Evolutionary conservation across 176 grass and related monocot species (phyloP).

Genomic region (Oryza glumipatula): DNA sequence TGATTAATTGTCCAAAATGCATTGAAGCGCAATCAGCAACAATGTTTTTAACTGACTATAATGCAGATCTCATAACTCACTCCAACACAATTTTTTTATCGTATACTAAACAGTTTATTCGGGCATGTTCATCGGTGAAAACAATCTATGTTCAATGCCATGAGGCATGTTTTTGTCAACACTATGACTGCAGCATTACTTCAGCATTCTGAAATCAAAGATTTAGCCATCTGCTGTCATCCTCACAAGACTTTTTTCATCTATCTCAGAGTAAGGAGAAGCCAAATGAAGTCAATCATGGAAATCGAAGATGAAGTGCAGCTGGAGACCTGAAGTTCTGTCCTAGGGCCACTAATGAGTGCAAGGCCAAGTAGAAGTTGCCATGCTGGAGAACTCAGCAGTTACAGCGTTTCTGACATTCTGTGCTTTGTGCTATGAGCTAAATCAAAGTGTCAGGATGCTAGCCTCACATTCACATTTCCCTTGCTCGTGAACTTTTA

Average conservation of each 20-base stretch:
- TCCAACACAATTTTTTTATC: not conserved
- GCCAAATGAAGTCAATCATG: not conserved
- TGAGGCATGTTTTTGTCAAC: not conserved
- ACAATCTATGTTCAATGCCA: not conserved
- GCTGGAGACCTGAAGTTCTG: not conserved
- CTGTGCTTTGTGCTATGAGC: not conserved
- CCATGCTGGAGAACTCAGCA: not conserved
- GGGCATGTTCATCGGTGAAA: not conserved
- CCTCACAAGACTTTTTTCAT: slow-evolving; percentile 3
- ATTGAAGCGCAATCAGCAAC: not conserved
- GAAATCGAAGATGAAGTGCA: not conserved
- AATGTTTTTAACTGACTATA: not conserved
- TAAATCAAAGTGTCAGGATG: not conserved
- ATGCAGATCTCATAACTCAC: not conserved
- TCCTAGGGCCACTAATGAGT: not conserved
- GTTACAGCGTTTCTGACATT: not conserved
- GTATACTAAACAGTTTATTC: not conserved
- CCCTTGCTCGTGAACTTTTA: not conserved
- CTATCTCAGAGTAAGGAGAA: slow-evolving; percentile 24
- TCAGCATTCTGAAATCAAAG: slow-evolving; percentile 26
- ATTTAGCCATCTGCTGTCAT: not conserved
- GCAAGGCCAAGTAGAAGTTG: not conserved
- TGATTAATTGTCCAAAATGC: not conserved
- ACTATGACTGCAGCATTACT: not conserved
- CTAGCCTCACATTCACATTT: not conserved